Percentiles rank a stretch among this genome's conserved stretches.
Conservation (phyloP, 805 yeast species). For the Hanseniaspora jakobsenii region DNA sequence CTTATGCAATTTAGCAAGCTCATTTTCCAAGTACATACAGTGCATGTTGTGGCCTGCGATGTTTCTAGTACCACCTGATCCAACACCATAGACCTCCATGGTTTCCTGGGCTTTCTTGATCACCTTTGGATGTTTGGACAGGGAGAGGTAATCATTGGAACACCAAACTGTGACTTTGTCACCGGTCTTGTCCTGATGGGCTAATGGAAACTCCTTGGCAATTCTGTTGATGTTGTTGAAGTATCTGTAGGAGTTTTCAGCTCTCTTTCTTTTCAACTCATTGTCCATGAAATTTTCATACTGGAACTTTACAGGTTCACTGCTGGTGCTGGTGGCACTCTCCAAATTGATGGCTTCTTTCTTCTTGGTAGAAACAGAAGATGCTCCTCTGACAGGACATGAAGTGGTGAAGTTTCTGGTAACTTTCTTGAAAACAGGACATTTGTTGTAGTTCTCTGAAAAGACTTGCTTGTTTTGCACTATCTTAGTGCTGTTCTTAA, state of each 20-base stretch:
- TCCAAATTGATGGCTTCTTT: constrained; percentile 24
- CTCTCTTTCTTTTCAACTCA: constrained; percentile 62
- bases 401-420: constrained; percentile 34
- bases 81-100: constrained; percentile 85
- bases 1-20: constrained; percentile 79
- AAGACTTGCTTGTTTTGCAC: constrained; percentile 14
- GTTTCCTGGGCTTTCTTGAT: constrained; percentile 65
- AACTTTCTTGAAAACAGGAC: constrained; percentile 90
- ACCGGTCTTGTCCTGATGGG: constrained; percentile 62
- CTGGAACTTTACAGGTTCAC: constrained; percentile 37
- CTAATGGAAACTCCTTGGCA: constrained; percentile 85
- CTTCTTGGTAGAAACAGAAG: constrained; percentile 27
- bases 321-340: constrained; percentile 23
- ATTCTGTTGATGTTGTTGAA: constrained; percentile 95
- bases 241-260: constrained; percentile 85
- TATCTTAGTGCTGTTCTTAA: constrained; percentile 13
- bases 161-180: constrained; percentile 98
- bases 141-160: constrained; percentile 91
- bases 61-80: constrained; percentile 98
- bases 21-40: constrained; percentile 78
- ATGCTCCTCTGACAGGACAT: constrained; percentile 26
- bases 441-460: constrained; percentile 23
- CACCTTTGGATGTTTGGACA: constrained; percentile 73
- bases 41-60: constrained; percentile 94
- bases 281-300: constrained; percentile 60